Conservation (phyloP, 495 filamentous ascomycete species). For the Chaetomium fimeti region DNA sequence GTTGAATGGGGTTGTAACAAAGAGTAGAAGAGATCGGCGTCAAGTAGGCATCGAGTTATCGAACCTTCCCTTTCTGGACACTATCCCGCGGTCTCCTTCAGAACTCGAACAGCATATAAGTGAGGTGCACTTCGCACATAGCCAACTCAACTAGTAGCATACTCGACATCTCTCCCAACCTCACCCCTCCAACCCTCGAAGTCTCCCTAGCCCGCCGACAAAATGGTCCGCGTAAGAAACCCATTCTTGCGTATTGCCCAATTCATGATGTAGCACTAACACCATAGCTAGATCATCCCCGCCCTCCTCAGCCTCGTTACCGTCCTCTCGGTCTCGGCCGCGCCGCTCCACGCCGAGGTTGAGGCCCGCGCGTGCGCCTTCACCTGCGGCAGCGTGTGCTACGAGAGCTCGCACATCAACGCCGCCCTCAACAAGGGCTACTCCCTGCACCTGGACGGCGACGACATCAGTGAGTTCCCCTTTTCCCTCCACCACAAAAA, state of each 20-base stretch:
- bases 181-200: background rate
- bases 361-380: constrained; percentile 34
- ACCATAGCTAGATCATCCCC: constrained; percentile 31
- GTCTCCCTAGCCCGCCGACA: constrained; percentile 7
- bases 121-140: background rate
- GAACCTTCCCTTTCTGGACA: constrained; percentile 14
- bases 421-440: constrained; percentile 54
- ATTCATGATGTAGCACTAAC: background rate
- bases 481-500: background rate
- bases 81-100: background rate
- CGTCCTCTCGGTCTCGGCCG: constrained; percentile 34
- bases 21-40: constrained; percentile 3
- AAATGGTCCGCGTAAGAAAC: constrained; percentile 21
- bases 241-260: background rate
- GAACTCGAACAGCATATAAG: background rate
- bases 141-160: background rate
- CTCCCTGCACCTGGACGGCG: constrained; percentile 46
- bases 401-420: constrained; percentile 43
- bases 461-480: constrained; percentile 43
- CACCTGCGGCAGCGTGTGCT: constrained; percentile 42
- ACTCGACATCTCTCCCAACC: background rate
- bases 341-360: constrained; percentile 26
- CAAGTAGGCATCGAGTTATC: background rate
- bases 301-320: constrained; percentile 33
- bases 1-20: background rate